A percentile compares a stretch with the other conserved stretches of the same genome.
Conservation (phyloP, 176 grass and related monocot genomes). For the Avena sativa region DNA sequence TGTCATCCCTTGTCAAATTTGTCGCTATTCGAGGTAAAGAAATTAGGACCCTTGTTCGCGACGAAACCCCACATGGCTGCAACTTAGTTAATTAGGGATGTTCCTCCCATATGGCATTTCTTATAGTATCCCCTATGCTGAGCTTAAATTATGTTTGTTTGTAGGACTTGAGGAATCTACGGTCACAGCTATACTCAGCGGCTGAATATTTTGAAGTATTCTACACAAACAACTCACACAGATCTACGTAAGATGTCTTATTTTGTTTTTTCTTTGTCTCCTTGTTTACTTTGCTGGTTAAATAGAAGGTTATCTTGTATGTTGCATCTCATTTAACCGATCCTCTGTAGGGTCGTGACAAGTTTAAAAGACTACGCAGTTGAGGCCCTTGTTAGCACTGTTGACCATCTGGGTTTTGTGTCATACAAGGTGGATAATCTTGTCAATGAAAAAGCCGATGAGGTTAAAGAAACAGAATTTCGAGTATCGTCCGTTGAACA, state of each 20-base stretch:
- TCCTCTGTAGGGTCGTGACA: slow-evolving; percentile 69
- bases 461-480: slow-evolving; percentile 75
- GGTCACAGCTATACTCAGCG: slow-evolving; percentile 87
- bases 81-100: slow-evolving; percentile 46
- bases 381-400: slow-evolving; percentile 84
- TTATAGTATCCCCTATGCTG: slow-evolving; percentile 52
- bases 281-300: slow-evolving; percentile 28
- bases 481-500: slow-evolving; percentile 86
- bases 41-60: slow-evolving; percentile 49
- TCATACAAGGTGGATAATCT: slow-evolving; percentile 92
- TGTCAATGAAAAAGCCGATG: slow-evolving; percentile 75
- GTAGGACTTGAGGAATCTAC: slow-evolving; percentile 95
- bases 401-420: slow-evolving; percentile 89
- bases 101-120: slow-evolving; percentile 39
- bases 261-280: slow-evolving; percentile 27
- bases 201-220: slow-evolving; percentile 98
- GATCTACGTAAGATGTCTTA: slow-evolving; percentile 63
- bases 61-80: slow-evolving; percentile 47
- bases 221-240: slow-evolving; percentile 75
- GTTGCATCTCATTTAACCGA: slow-evolving; percentile 23
- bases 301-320: slow-evolving; percentile 13
- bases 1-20: slow-evolving; percentile 44
- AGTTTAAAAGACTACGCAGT: slow-evolving; percentile 90
- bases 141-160: slow-evolving; percentile 54
- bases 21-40: slow-evolving; percentile 35